Conservation (phyloP, 495 filamentous ascomycete species). For the Opeltia flavorubescens region DNA sequence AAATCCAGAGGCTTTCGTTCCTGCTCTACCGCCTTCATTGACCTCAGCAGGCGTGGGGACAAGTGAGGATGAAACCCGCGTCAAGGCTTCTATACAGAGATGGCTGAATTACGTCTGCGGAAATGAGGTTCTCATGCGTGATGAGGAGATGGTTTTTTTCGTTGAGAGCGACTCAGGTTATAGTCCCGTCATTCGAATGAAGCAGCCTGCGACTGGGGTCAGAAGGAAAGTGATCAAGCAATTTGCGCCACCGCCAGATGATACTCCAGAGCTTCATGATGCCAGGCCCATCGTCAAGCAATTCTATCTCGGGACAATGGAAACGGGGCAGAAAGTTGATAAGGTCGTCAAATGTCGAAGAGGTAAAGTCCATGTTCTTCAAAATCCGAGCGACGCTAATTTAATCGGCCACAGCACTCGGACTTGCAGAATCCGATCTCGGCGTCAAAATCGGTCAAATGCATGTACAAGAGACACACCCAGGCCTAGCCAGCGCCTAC, state of each 20-base stretch:
- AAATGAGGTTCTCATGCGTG: slow-evolving; percentile 84
- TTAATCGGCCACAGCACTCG: slow-evolving; percentile 46
- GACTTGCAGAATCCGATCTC: slow-evolving; percentile 84
- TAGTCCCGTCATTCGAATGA: slow-evolving; percentile 84
- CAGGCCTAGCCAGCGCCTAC: slow-evolving; percentile 76
- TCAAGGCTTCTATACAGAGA: slow-evolving; percentile 78
- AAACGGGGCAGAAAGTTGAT: slow-evolving; percentile 88
- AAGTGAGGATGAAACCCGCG: slow-evolving; percentile 84
- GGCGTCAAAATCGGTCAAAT: slow-evolving; percentile 77
- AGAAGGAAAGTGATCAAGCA: slow-evolving; percentile 93
- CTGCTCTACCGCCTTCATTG: slow-evolving; percentile 80
- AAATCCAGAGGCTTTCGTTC: slow-evolving; percentile 94
- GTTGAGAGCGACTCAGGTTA: slow-evolving; percentile 98
- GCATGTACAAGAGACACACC: slow-evolving; percentile 78
- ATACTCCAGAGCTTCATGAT: slow-evolving; percentile 85
- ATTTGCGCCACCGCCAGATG: slow-evolving; percentile 94
- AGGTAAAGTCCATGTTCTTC: slow-evolving; percentile 39
- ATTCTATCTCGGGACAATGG: slow-evolving; percentile 93
- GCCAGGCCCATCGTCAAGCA: slow-evolving; percentile 84
- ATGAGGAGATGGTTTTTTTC: slow-evolving; percentile 94
- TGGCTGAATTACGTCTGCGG: slow-evolving; percentile 89
- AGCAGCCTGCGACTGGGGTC: slow-evolving; percentile 94
- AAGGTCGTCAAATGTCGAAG: slow-evolving; percentile 81
- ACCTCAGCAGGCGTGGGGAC: slow-evolving; percentile 93
- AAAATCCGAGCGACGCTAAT: not conserved